Evolutionary conservation across 805 yeast genomes (phyloP).

Genomic region (Candida ulmi): DNA sequence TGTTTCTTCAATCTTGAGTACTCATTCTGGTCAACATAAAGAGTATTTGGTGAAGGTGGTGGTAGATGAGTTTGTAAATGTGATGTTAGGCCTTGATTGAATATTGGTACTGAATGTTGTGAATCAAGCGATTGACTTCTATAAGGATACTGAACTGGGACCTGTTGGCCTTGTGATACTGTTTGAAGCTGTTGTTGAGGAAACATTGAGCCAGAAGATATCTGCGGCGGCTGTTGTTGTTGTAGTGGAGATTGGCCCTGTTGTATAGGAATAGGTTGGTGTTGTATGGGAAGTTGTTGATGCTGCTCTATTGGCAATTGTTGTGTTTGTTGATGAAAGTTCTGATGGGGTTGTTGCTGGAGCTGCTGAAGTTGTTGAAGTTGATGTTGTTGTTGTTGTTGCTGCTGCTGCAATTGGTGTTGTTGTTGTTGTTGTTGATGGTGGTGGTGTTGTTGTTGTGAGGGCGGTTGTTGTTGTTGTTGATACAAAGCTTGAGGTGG

Average conservation of each 20-base stretch:
- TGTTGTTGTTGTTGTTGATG: neutral
- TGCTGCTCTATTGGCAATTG: slow-evolving; percentile 1
- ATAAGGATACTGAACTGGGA: neutral
- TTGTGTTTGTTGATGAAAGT: slow-evolving; percentile 1
- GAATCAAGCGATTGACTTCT: neutral
- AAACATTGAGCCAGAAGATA: neutral
- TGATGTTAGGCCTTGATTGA: neutral
- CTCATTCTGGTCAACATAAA: slow-evolving; percentile 2
- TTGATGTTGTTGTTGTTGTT: neutral
- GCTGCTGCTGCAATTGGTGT: neutral
- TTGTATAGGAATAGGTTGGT: neutral
- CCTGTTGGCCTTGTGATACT: neutral
- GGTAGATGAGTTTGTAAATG: neutral
- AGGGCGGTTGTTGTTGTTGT: neutral
- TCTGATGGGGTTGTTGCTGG: slow-evolving; percentile 1
- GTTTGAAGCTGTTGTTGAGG: slow-evolving; percentile 6
- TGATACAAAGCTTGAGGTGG: neutral
- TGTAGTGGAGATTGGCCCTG: slow-evolving; percentile 1
- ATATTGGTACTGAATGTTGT: neutral
- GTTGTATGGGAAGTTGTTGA: neutral
- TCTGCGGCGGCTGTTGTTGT: slow-evolving; percentile 4
- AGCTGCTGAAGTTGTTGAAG: slow-evolving; percentile 1
- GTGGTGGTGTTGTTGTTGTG: neutral
- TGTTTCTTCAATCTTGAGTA: slow-evolving; percentile 8
- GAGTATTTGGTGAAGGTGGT: neutral